Conservation (phyloP, 2,329 filamentous ascomycete genomes). For the Calonectria pteridis region DNA sequence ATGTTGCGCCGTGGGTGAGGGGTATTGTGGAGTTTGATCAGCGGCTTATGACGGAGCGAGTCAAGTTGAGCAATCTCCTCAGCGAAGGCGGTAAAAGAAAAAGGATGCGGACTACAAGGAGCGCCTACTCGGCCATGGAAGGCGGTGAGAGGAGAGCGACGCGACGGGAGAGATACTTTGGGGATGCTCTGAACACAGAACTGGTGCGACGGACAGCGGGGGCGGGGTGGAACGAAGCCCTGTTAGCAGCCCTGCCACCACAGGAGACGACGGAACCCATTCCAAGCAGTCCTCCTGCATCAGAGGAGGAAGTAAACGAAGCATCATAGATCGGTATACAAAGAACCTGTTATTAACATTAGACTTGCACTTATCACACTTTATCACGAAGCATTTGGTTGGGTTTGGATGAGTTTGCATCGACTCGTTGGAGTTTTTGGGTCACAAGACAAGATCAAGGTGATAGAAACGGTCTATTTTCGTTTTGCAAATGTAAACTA, state of each 20-base stretch:
- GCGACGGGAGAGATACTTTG: conserved; percentile 80
- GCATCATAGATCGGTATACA: conserved; percentile 10
- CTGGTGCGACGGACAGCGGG: conserved; percentile 76
- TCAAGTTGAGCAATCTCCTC: conserved; percentile 71
- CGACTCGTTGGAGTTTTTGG: conserved; percentile 29
- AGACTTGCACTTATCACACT: conserved; percentile 9
- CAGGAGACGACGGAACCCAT: conserved; percentile 30
- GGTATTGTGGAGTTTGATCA: conserved; percentile 84
- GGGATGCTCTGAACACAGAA: conserved; percentile 68
- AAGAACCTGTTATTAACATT: conserved; percentile 1
- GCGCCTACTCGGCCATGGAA: conserved; percentile 82
- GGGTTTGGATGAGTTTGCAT: conserved; percentile 9
- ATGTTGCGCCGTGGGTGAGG: conserved; percentile 92
- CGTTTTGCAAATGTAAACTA: conserved; percentile 20
- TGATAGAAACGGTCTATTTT: conserved; percentile 16
- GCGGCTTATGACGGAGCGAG: conserved; percentile 75
- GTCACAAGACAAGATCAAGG: conserved; percentile 9
- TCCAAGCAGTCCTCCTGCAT: conserved; percentile 33
- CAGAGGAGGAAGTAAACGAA: conserved; percentile 24
- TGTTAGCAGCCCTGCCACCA: conserved; percentile 27
- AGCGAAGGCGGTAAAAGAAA: conserved; percentile 66
- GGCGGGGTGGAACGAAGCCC: conserved; percentile 52
- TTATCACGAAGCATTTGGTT: conserved; percentile 23
- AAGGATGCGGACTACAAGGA: conserved; percentile 77
- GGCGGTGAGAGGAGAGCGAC: conserved; percentile 76